A percentile compares a stretch with the other conserved stretches of the same genome.
Conservation (phyloP, 2,329 filamentous ascomycete species). For the Colletotrichum higginsianum region DNA sequence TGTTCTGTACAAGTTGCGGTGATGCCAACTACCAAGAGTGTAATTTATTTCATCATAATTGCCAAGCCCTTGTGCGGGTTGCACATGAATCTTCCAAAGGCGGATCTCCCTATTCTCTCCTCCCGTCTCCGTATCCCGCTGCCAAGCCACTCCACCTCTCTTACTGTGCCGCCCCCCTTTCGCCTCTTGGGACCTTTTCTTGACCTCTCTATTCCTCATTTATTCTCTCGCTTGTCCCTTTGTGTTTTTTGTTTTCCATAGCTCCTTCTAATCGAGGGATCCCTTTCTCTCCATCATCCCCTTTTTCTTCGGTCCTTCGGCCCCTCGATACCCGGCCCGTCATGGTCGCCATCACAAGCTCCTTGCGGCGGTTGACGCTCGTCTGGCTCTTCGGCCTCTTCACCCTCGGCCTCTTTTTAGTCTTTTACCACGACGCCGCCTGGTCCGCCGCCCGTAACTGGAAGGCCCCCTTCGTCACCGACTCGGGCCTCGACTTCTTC, state of each 20-base stretch:
- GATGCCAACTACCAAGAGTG: not conserved
- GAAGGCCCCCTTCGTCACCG: slow-evolving; percentile 46
- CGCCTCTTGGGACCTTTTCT: not conserved
- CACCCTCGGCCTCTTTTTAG: slow-evolving; percentile 13
- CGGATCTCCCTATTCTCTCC: not conserved
- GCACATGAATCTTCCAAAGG: not conserved
- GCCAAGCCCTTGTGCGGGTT: not conserved
- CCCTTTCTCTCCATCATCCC: not conserved
- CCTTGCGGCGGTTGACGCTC: not conserved
- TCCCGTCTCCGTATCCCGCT: not conserved
- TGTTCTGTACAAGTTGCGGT: not conserved
- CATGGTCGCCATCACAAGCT: not conserved
- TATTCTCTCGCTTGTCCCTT: not conserved
- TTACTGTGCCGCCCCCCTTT: not conserved
- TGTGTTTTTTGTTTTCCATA: not conserved
- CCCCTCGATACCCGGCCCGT: not conserved
- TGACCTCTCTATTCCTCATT: not conserved
- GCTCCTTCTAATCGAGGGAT: not conserved
- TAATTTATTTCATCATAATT: not conserved
- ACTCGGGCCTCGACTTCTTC: slow-evolving; percentile 14
- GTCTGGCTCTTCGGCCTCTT: slow-evolving; percentile 10
- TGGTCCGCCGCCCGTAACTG: slow-evolving; percentile 33
- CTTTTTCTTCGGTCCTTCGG: not conserved
- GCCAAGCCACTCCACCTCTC: not conserved
- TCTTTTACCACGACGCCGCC: slow-evolving; percentile 14